Base-by-base conservation (phyloP, 768 basidiomycete species). In the Paxillus ammoniavirescens region DNA sequence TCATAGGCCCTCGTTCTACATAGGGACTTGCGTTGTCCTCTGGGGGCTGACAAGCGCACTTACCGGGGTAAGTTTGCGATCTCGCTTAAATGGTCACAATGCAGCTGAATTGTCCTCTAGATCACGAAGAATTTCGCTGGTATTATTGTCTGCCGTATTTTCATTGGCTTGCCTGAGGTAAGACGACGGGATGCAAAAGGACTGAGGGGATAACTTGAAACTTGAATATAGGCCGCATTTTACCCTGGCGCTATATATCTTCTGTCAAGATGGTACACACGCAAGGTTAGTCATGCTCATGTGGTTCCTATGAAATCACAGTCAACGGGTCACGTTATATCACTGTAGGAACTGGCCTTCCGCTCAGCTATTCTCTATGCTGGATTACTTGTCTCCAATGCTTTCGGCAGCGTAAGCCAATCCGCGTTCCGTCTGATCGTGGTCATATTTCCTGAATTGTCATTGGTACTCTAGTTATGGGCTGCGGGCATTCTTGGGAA, bases 401-500 rank as follows among this genome's bases (percentile, higher is more conserved):
- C 86, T 4, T 86, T 87, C 61, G 86, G 86, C 44, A 74, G 78
- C 50, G 85, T 86, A 52, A 64, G 82, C 18, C 46, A 3, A 21
- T 21, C 21, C 21, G 21, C 21, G 21, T 37, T 30, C 33, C 4
- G 2, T 26, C 18, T 21, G 26, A 18, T 23, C 40, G 13, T 40
- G 33, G 31, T 28, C n/a, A 4, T 28, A 28, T 46, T 21, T 23
- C 15, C 21, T 42, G 8, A 44, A 17, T 47, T 41, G 2, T 37
- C 8, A 37, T 55, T 37, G 9, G 2, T 5, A 1, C 15, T 21
- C 10, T 54, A 87, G 82, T 67, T 89, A 12, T 82, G 89, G 65
- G 88, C 87, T 35, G 87, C 88, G 18, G 88, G 83, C 9, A 84
- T 91, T 52, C 75, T 91, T 17, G 73, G 76, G 0, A 77, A 76